Evolutionary conservation across 495 filamentous ascomycete species (phyloP), one percentile per base, ranked within the genome.

Genomic region (Hyaloscypha bicolor): DNA sequence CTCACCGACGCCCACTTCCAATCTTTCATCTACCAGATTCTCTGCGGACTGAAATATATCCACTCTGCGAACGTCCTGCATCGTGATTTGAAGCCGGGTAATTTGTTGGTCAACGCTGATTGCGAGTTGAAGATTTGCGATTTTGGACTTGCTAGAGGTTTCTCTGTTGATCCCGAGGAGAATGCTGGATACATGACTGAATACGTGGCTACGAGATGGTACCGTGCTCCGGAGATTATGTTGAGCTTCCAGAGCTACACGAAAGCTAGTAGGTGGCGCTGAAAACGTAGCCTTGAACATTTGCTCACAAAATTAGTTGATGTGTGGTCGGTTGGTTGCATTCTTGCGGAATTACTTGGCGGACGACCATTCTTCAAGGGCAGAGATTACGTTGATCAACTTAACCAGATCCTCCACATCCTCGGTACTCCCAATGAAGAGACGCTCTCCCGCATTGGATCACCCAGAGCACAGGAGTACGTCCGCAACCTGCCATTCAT

Each of bases 151-250:
- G 95, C 95, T 0, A 89, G 95, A 80, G 96, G 95, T 57, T 96
- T 96, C 82, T 97, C 96, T 3, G 91, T 96, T 71, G 94, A 97
- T 71, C 93, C 94, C 0, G 93, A 98, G 80, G 96, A 99, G 82
- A 99, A 99, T 76, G 94, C 94, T 12, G 95, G 95, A 42, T 99
- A 97, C 78, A 98, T 98, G 95, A 99, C 95, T 6, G 95, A 99
- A 84, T 99, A 99, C 72, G 96, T 99, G 52, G 95, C 95, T 57
- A 98, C 95, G 56, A 87, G 95, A 78, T 99, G 95, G 95, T 99
- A 98, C 77, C 92, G 95, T 79, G 95, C 95, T 37, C 95, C 95
- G 3, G 95, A 99, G 77, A 99, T 99, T 75, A 99, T 98, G 95
- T 83, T 99, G 76, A 98, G 93, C 79, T 98, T 99, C 88, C 94